A percentile compares a stretch with the other conserved stretches of the same genome.
Evolutionary conservation across 139 green algal genomes (phyloP).

Genomic region (Closterium sp.): DNA sequence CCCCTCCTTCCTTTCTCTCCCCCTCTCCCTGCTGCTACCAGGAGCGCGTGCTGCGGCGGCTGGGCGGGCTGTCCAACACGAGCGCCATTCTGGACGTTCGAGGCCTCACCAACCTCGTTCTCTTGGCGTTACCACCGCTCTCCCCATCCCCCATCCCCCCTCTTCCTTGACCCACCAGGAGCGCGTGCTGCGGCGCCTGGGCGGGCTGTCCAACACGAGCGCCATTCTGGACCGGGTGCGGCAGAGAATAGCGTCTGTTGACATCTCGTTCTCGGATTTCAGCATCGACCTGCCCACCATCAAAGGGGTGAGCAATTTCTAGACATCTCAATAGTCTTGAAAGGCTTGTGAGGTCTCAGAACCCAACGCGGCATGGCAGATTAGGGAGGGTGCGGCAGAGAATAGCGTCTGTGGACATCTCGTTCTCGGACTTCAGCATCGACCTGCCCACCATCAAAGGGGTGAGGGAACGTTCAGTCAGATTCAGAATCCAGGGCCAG

Average conservation of each 20-base stretch:
- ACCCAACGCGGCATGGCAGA: neutral
- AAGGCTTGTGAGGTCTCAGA: no score
- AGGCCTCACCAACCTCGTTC: neutral
- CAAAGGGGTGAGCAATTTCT: neutral
- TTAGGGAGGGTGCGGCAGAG: neutral
- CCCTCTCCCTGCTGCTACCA: neutral
- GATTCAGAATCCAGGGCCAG: no score
- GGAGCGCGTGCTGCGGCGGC: neutral
- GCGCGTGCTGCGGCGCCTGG: slow-evolving; percentile 20
- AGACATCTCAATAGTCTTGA: no score
- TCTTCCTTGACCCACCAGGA: neutral
- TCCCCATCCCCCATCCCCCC: neutral
- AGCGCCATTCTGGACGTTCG: neutral
- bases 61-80: slow-evolving; percentile 25
- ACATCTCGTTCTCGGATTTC: slow-evolving; percentile 8
- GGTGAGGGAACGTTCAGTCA: neutral
- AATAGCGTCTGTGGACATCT: slow-evolving; percentile 21
- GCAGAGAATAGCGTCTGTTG: slow-evolving; percentile 1
- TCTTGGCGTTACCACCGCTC: neutral
- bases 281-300: slow-evolving; percentile 3
- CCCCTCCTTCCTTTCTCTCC: neutral
- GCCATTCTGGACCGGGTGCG: neutral
- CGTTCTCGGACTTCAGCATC: slow-evolving; percentile 7
- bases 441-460: neutral
- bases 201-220: slow-evolving; percentile 25